Evolutionary conservation across 1,139 yeast species (phyloP).

Genomic region (Saccharomyces hybrid): DNA sequence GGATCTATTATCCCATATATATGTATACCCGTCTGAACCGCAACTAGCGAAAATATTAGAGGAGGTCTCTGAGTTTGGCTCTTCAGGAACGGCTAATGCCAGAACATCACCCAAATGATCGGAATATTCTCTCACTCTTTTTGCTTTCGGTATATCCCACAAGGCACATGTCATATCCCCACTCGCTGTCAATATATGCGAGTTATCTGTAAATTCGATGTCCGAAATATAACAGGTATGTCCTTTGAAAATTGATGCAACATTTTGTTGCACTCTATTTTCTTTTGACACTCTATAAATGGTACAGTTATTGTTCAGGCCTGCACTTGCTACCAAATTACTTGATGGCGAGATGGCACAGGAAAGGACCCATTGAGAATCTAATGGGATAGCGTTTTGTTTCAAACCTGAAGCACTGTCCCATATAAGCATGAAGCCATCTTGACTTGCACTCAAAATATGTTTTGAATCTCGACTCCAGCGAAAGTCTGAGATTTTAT

Average conservation of each 20-base stretch:
- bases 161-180: slow-evolving; percentile 77
- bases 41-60: slow-evolving; percentile 51
- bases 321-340: slow-evolving; percentile 67
- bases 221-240: slow-evolving; percentile 81
- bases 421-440: slow-evolving; percentile 83
- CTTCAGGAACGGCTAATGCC: slow-evolving; percentile 37
- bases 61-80: slow-evolving; percentile 13
- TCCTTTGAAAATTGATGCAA: slow-evolving; percentile 56
- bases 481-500: slow-evolving; percentile 59
- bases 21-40: slow-evolving; percentile 64
- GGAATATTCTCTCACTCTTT: slow-evolving; percentile 47
- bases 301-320: slow-evolving; percentile 72
- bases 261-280: slow-evolving; percentile 37
- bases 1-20: slow-evolving; percentile 66
- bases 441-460: slow-evolving; percentile 73
- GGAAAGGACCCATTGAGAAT: slow-evolving; percentile 71
- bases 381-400: slow-evolving; percentile 58
- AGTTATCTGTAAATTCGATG: slow-evolving; percentile 54
- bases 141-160: slow-evolving; percentile 72
- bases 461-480: slow-evolving; percentile 60
- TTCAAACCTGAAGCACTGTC: slow-evolving; percentile 70
- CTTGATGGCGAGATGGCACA: slow-evolving; percentile 69
- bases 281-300: slow-evolving; percentile 46
- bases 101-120: slow-evolving; percentile 83
- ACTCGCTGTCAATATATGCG: slow-evolving; percentile 58